A percentile compares a stretch with the other conserved stretches of the same genome.
Conservation (phyloP, 2,329 filamentous ascomycete genomes). For the Fusarium cyanostomum region DNA sequence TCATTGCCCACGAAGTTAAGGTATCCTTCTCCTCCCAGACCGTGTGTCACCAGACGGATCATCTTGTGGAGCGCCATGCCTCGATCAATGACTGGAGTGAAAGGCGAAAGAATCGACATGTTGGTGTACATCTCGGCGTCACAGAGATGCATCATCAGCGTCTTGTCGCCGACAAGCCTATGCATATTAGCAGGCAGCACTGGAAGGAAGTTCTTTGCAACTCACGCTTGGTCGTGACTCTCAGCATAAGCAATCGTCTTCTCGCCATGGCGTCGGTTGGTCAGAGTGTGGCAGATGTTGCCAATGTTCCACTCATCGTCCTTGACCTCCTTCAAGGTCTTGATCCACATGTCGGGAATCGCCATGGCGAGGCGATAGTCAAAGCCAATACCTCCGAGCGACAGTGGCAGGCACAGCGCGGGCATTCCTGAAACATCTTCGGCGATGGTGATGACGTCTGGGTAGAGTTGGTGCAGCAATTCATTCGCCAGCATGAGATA, state of each 20-base stretch:
- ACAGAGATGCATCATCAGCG: conserved; percentile 97
- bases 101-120: conserved; percentile 87
- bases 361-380: conserved; percentile 99
- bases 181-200: conserved; percentile 34
- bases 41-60: conserved; percentile 93
- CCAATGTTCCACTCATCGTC: conserved; percentile 94
- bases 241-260: conserved; percentile 99
- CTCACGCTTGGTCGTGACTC: conserved; percentile 96
- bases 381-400: conserved; percentile 91
- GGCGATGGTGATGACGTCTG: conserved; percentile 87
- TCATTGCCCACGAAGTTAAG: conserved; percentile 99
- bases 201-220: conserved; percentile 38
- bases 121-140: conserved; percentile 98
- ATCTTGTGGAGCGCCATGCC: conserved; percentile 96
- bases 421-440: conserved; percentile 99
- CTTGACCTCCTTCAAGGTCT: conserved; percentile 91
- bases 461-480: conserved; percentile 91
- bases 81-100: conserved; percentile 88
- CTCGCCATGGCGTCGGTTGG: conserved; percentile 92
- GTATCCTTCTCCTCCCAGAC: conserved; percentile 92
- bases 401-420: conserved; percentile 86
- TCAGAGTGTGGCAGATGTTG: conserved; percentile 85
- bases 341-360: conserved; percentile 98
- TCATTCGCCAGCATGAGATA: conserved; percentile 98
- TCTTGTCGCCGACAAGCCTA: conserved; percentile 95